Evolutionary conservation across 2,329 filamentous ascomycete genomes (phyloP), one percentile per base, ranked within the genome.

Genomic region (Xylaria digitata): DNA sequence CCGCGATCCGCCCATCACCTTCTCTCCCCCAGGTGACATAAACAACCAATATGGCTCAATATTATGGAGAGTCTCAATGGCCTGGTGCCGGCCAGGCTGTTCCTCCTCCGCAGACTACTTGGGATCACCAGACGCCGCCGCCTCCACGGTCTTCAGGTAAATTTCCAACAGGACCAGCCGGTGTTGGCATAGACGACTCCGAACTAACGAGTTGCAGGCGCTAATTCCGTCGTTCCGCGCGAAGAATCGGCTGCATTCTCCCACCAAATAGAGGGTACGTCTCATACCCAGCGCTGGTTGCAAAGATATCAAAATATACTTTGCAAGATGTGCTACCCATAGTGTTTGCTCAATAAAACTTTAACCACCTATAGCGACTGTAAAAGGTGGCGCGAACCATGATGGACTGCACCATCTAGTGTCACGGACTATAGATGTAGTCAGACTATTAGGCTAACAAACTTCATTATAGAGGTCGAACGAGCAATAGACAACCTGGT

Each of bases 401-500:
- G 8, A n/a, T 26, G 37, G 32, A 8, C n/a, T 32, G 30, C 17
- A 40, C 46, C 13, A 26, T 15, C 7, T 34, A 19, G 42, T 26
- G 26, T 50, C 3, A 17, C n/a, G 23, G 30, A 30, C 11, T 19
- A 63, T 54, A 13, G 17, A 46, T 45, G 6, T 40, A 15, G 32
- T 53, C 34, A 62, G 58, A 67, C 57, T 32, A 23, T 57, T 6
- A 52, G 65, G 67, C 78, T 79, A 66, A 80, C 73, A 34, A 61
- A 60, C 64, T 71, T 46, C 30, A 48, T 52, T 71, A 45, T 77
- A 97, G 96, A 99, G 88, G 94, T 99, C 75, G 96, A 98, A 73
- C 91, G 95, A 78, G 95, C 95, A 73, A 90, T 95, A 76, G 96
- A 98, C 77, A 98, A 98, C 80, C 87, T 99, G 68, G 87, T 95